These are phyloP conservation scores for Cajanus cajan DNA, from an alignment of 306 rosid genomes.

Conservation along the genomic window DNA sequence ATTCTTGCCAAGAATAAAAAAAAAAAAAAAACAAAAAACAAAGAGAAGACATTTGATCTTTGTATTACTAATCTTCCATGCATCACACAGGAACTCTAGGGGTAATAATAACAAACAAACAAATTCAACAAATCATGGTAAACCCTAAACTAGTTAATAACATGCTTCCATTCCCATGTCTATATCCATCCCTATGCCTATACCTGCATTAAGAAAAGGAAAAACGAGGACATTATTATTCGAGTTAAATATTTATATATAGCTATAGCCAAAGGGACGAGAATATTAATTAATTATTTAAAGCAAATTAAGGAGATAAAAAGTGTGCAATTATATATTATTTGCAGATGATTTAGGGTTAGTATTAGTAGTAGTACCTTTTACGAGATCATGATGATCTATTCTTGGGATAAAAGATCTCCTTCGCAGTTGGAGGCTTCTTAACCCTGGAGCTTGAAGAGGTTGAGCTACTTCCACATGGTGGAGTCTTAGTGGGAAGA, in stretches of 20 bases:
- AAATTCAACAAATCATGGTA: background rate
- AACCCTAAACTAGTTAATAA: background rate
- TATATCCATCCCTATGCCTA: background rate
- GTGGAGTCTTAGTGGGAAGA: background rate
- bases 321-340: background rate
- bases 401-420: background rate
- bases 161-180: background rate
- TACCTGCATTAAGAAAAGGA: background rate
- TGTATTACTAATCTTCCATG: background rate
- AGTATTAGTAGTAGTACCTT: background rate
- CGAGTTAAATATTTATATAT: background rate
- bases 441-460: background rate
- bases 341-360: background rate
- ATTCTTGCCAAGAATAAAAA: background rate
- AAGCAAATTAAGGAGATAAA: background rate
- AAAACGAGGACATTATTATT: background rate
- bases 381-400: background rate
- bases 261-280: background rate
- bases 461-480: background rate
- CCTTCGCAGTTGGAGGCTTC: constrained; percentile 9
- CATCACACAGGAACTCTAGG: background rate
- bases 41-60: background rate
- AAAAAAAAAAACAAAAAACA: too few species aligned
- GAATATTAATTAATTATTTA: background rate
- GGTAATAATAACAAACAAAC: background rate